Conservation (phyloP, 441 rosid genomes). For the Iberis amara region DNA sequence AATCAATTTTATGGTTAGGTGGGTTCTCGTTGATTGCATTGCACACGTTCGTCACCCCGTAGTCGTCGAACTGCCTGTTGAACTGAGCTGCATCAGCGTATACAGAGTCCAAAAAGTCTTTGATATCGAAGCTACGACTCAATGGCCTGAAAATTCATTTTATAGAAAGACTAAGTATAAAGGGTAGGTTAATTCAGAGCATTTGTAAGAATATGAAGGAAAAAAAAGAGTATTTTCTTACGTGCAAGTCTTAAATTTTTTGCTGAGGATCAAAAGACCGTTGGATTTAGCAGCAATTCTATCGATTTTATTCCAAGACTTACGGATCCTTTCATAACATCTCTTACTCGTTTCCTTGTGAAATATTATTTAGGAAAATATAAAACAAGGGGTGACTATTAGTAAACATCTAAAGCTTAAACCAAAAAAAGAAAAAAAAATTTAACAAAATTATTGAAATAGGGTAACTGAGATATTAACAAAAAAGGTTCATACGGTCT, state of each 20-base stretch:
- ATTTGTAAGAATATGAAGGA: background rate
- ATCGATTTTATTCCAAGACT: slow-evolving; percentile 44
- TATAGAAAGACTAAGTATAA: background rate
- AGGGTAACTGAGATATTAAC: background rate
- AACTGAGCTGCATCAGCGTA: slow-evolving; percentile 54
- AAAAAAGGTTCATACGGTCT: background rate
- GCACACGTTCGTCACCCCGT: slow-evolving; percentile 44
- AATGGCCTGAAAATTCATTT: slow-evolving; percentile 34
- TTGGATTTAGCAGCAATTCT: slow-evolving; percentile 34
- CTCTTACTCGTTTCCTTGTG: slow-evolving; percentile 31
- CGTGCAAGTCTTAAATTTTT: slow-evolving; percentile 41
- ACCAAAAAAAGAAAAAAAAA: background rate
- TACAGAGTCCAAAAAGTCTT: slow-evolving; percentile 28
- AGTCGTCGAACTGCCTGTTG: slow-evolving; percentile 35
- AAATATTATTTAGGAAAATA: no score
- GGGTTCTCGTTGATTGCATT: slow-evolving; percentile 41
- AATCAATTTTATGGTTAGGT: slow-evolving; percentile 26
- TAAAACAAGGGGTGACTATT: no score
- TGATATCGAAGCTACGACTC: slow-evolving; percentile 31
- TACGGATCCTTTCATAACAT: slow-evolving; percentile 34
- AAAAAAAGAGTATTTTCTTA: slow-evolving; percentile 7
- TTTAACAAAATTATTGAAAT: background rate
- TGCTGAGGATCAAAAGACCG: slow-evolving; percentile 39
- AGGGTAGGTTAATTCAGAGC: background rate
- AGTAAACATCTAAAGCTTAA: no score